Conservation (phyloP, 306 rosid species). For the Trifolium fragiferum region DNA sequence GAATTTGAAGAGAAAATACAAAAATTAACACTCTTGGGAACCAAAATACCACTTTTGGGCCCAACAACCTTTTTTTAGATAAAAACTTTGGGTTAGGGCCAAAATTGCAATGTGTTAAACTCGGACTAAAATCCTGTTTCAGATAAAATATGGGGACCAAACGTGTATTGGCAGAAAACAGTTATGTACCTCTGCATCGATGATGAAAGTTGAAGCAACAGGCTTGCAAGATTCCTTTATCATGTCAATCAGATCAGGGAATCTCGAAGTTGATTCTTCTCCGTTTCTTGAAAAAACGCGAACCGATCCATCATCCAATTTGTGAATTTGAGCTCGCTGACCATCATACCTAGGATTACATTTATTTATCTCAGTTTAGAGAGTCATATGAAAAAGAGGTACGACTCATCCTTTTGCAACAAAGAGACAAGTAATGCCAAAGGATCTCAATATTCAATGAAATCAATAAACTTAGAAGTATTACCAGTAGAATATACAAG, state of each 20-base stretch:
- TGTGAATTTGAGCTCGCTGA: conserved; percentile 97
- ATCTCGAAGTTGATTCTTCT: conserved; percentile 80
- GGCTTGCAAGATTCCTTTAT: conserved; percentile 71
- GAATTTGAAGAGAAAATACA: too few species aligned
- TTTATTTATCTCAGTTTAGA: conserved; percentile 25
- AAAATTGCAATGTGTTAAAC: too few species aligned
- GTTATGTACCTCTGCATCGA: conserved; percentile 79
- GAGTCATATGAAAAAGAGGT: conserved; percentile 29
- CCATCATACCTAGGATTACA: conserved; percentile 82
- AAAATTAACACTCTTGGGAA: too few species aligned
- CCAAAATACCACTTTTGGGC: too few species aligned
- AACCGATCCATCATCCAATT: conserved; percentile 72
- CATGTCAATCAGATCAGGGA: conserved; percentile 79
- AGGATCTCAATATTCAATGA: conserved; percentile 30
- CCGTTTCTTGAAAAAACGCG: conserved; percentile 84
- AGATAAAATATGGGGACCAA: too few species aligned
- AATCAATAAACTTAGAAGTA: neutral
- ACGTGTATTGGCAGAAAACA: neutral
- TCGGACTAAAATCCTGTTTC: too few species aligned
- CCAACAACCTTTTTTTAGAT: too few species aligned
- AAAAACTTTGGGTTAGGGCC: too few species aligned
- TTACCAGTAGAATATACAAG: conserved; percentile 14
- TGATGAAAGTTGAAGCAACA: conserved; percentile 66
- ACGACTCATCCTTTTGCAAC: conserved; percentile 6
- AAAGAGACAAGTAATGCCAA: conserved; percentile 28